Evolutionary conservation across 2,329 filamentous ascomycete genomes (phyloP).

Genomic region (Trichophyton schoenleinii): DNA sequence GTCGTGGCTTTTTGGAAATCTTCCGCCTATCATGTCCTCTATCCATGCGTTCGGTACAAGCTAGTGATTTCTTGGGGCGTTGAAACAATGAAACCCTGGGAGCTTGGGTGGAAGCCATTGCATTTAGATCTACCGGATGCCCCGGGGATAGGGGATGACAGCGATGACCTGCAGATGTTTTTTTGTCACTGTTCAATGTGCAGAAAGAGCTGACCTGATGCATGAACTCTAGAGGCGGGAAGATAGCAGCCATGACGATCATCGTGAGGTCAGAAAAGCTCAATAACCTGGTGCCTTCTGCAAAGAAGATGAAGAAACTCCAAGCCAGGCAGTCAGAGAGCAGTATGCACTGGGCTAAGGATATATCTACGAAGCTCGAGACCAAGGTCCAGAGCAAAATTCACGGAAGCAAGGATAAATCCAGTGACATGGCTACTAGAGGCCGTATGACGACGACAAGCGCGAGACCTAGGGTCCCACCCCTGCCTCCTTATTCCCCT

Average conservation of each 20-base stretch:
- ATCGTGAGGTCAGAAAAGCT: not conserved
- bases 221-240: not conserved
- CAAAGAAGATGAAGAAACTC: slow-evolving; percentile 3
- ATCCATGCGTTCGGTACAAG: not conserved
- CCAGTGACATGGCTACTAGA: not conserved
- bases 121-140: not conserved
- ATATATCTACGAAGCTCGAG: not conserved
- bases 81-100: not conserved
- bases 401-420: not conserved
- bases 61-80: not conserved
- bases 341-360: not conserved
- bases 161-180: not conserved
- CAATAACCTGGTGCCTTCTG: not conserved
- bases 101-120: not conserved
- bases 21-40: not conserved
- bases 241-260: slow-evolving; percentile 1
- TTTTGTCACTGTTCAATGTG: not conserved
- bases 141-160: not conserved
- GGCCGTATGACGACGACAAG: not conserved
- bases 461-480: not conserved
- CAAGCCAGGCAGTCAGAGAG: not conserved
- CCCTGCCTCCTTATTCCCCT: not conserved
- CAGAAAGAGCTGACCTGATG: not conserved
- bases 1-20: not conserved
- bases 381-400: not conserved